Evolutionary conservation across 805 yeast genomes (phyloP), one percentile per base, ranked within the genome.

Genomic region (Barnettozyma botsteinii): DNA sequence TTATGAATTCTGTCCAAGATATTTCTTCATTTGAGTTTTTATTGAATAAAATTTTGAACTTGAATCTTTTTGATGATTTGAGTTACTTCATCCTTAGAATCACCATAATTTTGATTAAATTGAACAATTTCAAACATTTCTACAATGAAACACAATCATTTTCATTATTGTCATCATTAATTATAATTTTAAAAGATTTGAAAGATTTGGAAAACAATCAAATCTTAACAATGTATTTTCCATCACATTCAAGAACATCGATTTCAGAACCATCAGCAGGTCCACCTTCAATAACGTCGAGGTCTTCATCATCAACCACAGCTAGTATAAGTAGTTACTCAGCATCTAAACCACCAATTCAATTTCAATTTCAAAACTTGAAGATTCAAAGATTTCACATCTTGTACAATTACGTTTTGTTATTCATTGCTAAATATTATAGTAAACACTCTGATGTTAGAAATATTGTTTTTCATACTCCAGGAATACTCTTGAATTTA

Each of bases 21-120:
- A 19, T 12, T 8, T 15, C 14, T 15, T 17, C 30, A 7, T 33
- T 36, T n/a, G 37, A 32, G 3, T 47, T 42, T 31, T 14, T 49
- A 13, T 31, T 50, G 12, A 42, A 39, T 5, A 51, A 41, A 22
- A 45, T 49, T 15, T 20, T 45, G 9, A 40, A 45, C 10, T 19
- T 51, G 36, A 52, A 49, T 31, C 33, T 52, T 20, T 48, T 47
- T 37, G 51, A 53, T 30, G 55, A 50, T 28, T 34, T 49, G 33
- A 52, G 46, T 36, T 53, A 50, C 37, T 42, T 45, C 33, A 19
- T 50, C 20, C 41, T 50, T 19, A 33, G 38, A 32, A 41, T 49
- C 3, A 30, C 47, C 10, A 44, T 36, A 11, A 45, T 46, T 7
- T 14, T 53, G 23, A 26, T 51, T 26, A 47, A 40, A 24, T 37